phyloP scores from a whole-genome alignment of 1,284 basidiomycete species.

The Fomes fomentarius region DNA sequence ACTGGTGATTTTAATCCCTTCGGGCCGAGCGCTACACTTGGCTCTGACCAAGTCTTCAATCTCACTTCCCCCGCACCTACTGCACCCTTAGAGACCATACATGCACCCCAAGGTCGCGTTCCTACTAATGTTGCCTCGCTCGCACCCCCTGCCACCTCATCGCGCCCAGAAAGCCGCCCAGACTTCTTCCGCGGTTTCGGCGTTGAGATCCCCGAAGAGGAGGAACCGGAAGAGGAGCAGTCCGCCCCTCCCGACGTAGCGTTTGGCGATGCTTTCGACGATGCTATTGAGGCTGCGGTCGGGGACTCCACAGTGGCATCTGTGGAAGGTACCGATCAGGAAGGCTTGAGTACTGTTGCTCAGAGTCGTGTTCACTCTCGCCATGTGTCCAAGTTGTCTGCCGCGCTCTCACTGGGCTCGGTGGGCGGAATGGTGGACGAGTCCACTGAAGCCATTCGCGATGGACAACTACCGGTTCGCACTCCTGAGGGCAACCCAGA shows the following conservation, averaged over 20 bases:
- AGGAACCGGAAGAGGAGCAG: constrained; percentile 33
- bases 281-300: constrained; percentile 40
- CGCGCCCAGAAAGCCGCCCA: constrained; percentile 57
- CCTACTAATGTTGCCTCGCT: constrained; percentile 52
- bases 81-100: constrained; percentile 37
- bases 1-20: constrained; percentile 60
- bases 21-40: constrained; percentile 54
- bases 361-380: constrained; percentile 65
- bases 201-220: constrained; percentile 70
- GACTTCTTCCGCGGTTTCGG: constrained; percentile 81
- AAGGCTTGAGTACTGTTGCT: constrained; percentile 47
- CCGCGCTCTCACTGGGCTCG: constrained; percentile 64
- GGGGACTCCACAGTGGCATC: constrained; percentile 29
- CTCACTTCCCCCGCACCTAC: constrained; percentile 26
- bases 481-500: constrained; percentile 20
- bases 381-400: constrained; percentile 69
- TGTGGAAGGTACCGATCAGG: constrained; percentile 36
- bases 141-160: constrained; percentile 45
- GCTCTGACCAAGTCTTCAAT: constrained; percentile 48
- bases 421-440: constrained; percentile 49
- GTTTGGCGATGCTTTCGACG: constrained; percentile 35
- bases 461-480: constrained; percentile 18
- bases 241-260: constrained; percentile 27
- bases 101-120: constrained; percentile 64
- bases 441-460: constrained; percentile 12